Evolutionary conservation across 1,284 basidiomycete genomes (phyloP).

Genomic region (Apiotrichum sp.): DNA sequence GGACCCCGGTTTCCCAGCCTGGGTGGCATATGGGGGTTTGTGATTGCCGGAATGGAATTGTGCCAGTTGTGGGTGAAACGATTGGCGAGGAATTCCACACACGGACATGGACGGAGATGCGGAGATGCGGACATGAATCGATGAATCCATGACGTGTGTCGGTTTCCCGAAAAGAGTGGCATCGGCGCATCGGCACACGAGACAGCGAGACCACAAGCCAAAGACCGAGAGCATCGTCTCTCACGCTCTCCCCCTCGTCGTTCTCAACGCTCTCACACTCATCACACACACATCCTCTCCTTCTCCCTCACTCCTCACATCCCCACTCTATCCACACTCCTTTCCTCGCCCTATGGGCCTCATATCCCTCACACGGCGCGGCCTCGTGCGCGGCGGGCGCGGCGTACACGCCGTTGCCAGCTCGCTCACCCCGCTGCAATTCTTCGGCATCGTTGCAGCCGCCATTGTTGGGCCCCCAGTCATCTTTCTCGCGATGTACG

Average conservation of each 20-base stretch:
- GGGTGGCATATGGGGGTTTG: no score
- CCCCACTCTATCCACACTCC: neutral
- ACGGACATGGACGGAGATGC: no score
- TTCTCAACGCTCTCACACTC: no score
- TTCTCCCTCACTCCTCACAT: neutral
- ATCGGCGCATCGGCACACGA: no score
- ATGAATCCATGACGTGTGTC: no score
- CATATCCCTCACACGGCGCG: neutral
- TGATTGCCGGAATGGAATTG: no score
- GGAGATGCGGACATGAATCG: no score
- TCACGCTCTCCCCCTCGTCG: neutral
- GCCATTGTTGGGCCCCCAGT: conserved; percentile 8
- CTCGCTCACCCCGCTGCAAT: neutral
- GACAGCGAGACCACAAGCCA: no score
- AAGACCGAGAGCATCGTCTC: neutral
- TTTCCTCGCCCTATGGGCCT: neutral
- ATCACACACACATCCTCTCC: neutral
- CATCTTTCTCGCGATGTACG: conserved; percentile 7
- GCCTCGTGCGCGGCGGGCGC: neutral
- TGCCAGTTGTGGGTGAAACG: no score
- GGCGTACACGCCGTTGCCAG: neutral
- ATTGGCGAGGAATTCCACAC: no score
- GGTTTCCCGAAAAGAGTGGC: no score
- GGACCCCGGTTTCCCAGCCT: no score
- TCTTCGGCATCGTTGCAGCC: conserved; percentile 7